Evolutionary conservation across 805 yeast genomes (phyloP), one percentile per base, ranked within the genome.

Genomic region (Candida caryicola): DNA sequence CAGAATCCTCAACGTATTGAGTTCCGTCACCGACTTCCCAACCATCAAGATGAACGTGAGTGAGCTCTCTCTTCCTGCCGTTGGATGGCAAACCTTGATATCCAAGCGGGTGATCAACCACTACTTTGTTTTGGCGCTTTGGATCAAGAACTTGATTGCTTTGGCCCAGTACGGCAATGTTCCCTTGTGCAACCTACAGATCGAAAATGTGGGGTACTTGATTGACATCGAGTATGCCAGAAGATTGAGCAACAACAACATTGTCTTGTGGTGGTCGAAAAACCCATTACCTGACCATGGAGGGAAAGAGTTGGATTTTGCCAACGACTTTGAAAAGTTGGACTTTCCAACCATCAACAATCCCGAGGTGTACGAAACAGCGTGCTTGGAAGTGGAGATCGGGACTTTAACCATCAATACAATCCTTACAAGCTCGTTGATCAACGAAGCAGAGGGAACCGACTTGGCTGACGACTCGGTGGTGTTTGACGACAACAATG

Each of bases 201-300:
- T 80, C n/a, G 91, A 85, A 41, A 84, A 86, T 46, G 71, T 82
- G 61, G 82, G 85, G 0, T 85, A 78, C 50, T 66, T 89, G 50
- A 84, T 91, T 42, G 99, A 93, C 59, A 74, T 91, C 29, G 81
- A 81, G 39, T 93, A 87, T 59, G 95, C 98, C 0, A 71, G 99
- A 51, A 71, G 81, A 36, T 70, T 93, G 39, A 68, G 68, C 14
- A 72, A 78, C 33, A 76, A 77, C 33, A 77, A 80, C 43, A 76
- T 85, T 29, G 82, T 91, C 4, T 64, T 95, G 21, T 93, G 99
- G 98, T 93, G 99, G 98, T 85, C 95, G 0, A 77, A 81, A 3
- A 71, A 72, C 14, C 85, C 91, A 1, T 60, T 74, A 31, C 91
- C 96, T 0, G 96, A 88, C 53, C 82, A 77, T 52, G 97, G 96